These are phyloP conservation scores for Aureobasidium sp. DNA, from an alignment of 2,329 filamentous ascomycete genomes.

Conservation along the genomic window DNA sequence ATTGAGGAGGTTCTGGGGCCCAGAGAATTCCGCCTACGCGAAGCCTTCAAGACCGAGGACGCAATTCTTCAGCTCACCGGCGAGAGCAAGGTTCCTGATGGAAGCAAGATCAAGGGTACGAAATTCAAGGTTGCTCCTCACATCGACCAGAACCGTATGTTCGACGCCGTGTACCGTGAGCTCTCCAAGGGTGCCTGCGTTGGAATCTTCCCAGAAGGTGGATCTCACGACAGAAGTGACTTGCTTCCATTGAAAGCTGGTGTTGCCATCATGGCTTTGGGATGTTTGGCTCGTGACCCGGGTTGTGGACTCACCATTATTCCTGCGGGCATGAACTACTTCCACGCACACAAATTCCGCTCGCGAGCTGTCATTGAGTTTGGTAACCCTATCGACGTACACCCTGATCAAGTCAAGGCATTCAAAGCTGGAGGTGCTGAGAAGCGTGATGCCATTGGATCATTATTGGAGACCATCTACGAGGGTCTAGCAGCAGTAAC, in stretches of 20 bases:
- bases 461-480: conserved; percentile 78
- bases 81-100: conserved; percentile 50
- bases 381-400: conserved; percentile 78
- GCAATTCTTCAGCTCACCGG: conserved; percentile 75
- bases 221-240: conserved; percentile 88
- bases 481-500: conserved; percentile 80
- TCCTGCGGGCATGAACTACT: conserved; percentile 98
- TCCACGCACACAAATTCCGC: conserved; percentile 96
- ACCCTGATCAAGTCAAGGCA: conserved; percentile 70
- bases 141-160: conserved; percentile 87
- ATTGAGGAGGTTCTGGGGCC: conserved; percentile 75
- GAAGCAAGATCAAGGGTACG: conserved; percentile 61
- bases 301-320: conserved; percentile 88
- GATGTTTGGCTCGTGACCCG: conserved; percentile 74
- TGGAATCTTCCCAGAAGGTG: conserved; percentile 93
- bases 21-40: conserved; percentile 77
- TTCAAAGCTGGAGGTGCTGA: conserved; percentile 63
- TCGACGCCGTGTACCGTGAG: conserved; percentile 85
- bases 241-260: conserved; percentile 92
- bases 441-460: conserved; percentile 76
- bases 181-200: conserved; percentile 78
- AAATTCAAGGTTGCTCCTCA: conserved; percentile 85
- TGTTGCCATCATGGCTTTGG: conserved; percentile 95
- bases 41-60: conserved; percentile 69
- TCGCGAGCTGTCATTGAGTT: conserved; percentile 95